Conservation (phyloP, 345 rosid genomes). For the Gossypioides kirkii region DNA sequence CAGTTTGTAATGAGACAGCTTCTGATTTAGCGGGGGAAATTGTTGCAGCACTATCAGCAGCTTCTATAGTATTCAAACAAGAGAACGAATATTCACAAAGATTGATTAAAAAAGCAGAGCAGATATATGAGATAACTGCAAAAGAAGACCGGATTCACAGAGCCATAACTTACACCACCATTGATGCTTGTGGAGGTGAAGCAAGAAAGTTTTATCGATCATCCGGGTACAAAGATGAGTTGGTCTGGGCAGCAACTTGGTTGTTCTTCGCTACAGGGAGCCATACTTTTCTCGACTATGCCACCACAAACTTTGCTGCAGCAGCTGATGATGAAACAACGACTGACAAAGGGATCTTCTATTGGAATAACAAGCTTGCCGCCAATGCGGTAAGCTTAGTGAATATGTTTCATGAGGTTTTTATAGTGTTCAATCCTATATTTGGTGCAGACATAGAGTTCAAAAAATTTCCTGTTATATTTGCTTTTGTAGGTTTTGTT, state of each 20-base stretch:
- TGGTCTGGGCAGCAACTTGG: slow-evolving; percentile 66
- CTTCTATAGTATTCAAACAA: slow-evolving; percentile 52
- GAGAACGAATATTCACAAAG: slow-evolving; percentile 30
- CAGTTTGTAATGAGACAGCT: slow-evolving; percentile 34
- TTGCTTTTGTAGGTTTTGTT: slow-evolving; percentile 40
- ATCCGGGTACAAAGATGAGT: slow-evolving; percentile 45
- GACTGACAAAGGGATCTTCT: slow-evolving; percentile 37
- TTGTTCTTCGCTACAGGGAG: slow-evolving; percentile 54
- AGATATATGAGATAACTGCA: slow-evolving; percentile 28
- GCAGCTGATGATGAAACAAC: slow-evolving; percentile 36
- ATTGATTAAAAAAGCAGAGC: slow-evolving; percentile 30
- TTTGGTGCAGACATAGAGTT: not conserved
- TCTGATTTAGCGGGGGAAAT: slow-evolving; percentile 57
- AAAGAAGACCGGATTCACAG: slow-evolving; percentile 17
- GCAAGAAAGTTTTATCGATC: slow-evolving; percentile 45
- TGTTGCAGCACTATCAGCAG: slow-evolving; percentile 49
- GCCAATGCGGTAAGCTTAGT: slow-evolving; percentile 38
- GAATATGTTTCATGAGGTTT: not conserved
- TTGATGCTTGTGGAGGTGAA: slow-evolving; percentile 39
- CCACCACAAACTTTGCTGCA: slow-evolving; percentile 26
- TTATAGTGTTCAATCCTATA: not conserved
- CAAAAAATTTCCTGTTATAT: not conserved
- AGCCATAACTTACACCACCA: slow-evolving; percentile 30
- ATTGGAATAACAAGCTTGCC: slow-evolving; percentile 58
- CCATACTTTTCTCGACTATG: slow-evolving; percentile 40